Base-by-base conservation (phyloP, 139 green algal species). In the Chloropicon primus region DNA sequence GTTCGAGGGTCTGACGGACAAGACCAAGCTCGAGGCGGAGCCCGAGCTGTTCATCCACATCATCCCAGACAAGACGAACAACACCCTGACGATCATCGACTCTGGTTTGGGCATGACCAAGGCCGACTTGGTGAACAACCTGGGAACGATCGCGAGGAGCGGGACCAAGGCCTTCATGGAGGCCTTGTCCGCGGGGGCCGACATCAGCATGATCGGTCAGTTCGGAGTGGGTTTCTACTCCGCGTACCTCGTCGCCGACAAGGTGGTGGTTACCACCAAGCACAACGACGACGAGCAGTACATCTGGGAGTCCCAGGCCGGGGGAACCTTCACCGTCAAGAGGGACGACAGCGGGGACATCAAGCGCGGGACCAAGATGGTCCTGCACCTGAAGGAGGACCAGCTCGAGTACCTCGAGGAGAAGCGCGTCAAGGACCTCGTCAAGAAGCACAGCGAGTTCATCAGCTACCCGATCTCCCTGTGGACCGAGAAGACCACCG, bases 171-270 rank as follows among this genome's bases (percentile, higher is more conserved):
- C 91, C 0, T 99, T 99, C 92, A 99, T 99, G 96, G 94, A 99
- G 89, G 96, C 96, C 1, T 85, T 99, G n/a, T 91, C 89, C 21
- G 96, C 96, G 17, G 96, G 96, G 79, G 96, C 96, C 10, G 96
- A 99, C 82, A 93, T 99, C 28, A 92, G 88, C 77, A 99, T 99
- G 96, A 99, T 99, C 80, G 96, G 96, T 26, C 96, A 99, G 90
- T 99, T 99, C 79, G 96, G 96, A 72, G 96, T 99, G 23, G 96
- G 96, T 75, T 99, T 99, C 88, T 99, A 99, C 90, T 98, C 94
- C 0, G 94, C 96, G 29, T 99, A 99, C 90, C 92, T 99, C 1
- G 94, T 99, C 21, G 95, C 96, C 23, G 96, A 99, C 83, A 81
- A 81, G 73, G 86, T 90, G 26, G 77, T 89, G 54, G 86, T 90